Conservation (phyloP, 495 filamentous ascomycete species). For the Pseudevernia furfuracea region DNA sequence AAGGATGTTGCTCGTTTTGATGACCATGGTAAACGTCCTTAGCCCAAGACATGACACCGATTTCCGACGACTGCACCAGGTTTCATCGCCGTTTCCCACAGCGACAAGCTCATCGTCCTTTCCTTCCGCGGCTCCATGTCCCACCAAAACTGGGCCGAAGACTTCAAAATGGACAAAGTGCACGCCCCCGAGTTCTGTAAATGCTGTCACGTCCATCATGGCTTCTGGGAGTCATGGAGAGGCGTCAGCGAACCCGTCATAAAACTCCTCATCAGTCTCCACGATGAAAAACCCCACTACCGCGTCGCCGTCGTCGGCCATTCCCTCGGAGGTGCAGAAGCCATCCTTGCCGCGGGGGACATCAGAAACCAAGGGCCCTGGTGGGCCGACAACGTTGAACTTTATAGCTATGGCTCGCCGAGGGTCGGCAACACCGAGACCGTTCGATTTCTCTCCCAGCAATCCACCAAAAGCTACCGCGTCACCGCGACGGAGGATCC, state of each 20-base stretch:
- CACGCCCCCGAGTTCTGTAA: slow-evolving; percentile 35
- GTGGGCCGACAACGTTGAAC: slow-evolving; percentile 8
- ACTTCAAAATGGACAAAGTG: slow-evolving; percentile 40
- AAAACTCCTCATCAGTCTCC: slow-evolving; percentile 30
- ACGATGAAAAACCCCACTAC: slow-evolving; percentile 39
- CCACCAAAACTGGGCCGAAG: slow-evolving; percentile 56
- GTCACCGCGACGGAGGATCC: slow-evolving; percentile 59
- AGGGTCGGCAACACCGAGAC: slow-evolving; percentile 55
- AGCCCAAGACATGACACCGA: background rate
- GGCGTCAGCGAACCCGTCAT: slow-evolving; percentile 35
- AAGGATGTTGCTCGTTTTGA: slow-evolving; percentile 46
- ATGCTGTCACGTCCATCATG: slow-evolving; percentile 44
- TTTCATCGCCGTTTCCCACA: slow-evolving; percentile 56
- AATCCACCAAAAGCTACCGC: slow-evolving; percentile 38
- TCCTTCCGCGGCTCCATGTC: slow-evolving; percentile 60
- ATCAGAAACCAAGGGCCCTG: slow-evolving; percentile 43
- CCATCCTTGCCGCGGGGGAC: slow-evolving; percentile 49
- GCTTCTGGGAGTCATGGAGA: slow-evolving; percentile 49
- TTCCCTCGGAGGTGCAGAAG: slow-evolving; percentile 59
- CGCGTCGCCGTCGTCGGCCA: slow-evolving; percentile 56
- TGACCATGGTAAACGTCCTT: slow-evolving; percentile 25
- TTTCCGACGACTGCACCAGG: slow-evolving; percentile 36
- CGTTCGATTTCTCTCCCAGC: slow-evolving; percentile 42
- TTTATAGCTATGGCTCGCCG: slow-evolving; percentile 59
- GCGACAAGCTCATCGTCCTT: slow-evolving; percentile 54